phyloP scores from a whole-genome alignment of 306 rosid species.

The Castanea sativa region DNA sequence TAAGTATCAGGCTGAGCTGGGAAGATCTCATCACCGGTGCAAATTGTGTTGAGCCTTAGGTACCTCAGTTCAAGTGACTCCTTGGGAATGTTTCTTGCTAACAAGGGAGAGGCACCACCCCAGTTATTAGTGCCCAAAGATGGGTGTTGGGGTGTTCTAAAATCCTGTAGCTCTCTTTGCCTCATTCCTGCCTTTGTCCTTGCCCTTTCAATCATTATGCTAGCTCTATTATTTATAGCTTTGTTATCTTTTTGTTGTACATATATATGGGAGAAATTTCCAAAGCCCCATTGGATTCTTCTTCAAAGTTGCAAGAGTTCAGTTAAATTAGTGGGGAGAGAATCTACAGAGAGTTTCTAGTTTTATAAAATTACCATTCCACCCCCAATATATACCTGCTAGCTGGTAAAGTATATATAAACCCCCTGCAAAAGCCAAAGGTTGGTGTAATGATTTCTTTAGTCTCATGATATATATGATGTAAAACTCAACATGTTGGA shows the following conservation, averaged over 20 bases:
- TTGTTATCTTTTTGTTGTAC: constrained; percentile 5
- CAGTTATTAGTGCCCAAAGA: constrained; percentile 55
- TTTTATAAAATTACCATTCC: neutral
- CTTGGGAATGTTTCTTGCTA: constrained; percentile 64
- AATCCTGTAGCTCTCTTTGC: constrained; percentile 34
- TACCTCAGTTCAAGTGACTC: constrained; percentile 66
- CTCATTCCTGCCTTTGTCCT: constrained; percentile 20
- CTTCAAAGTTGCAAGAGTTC: constrained; percentile 19
- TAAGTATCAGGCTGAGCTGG: constrained; percentile 7
- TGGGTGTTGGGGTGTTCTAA: constrained; percentile 81
- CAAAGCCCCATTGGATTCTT: constrained; percentile 34
- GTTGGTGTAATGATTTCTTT: too few relatives aligned
- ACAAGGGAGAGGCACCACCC: constrained; percentile 88
- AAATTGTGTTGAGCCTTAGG: constrained; percentile 40
- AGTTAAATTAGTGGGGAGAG: neutral
- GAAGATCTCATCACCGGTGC: constrained; percentile 47
- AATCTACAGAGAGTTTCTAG: neutral
- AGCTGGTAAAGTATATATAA: too few relatives aligned
- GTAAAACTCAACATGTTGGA: too few relatives aligned
- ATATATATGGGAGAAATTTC: constrained; percentile 16
- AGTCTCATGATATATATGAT: too few relatives aligned
- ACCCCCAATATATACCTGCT: neutral
- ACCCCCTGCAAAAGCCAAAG: too few relatives aligned
- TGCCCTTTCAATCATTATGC: constrained; percentile 9
- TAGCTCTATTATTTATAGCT: neutral